Conservation (phyloP, 1,284 basidiomycete genomes). For the Leccinum subspadiceum region DNA sequence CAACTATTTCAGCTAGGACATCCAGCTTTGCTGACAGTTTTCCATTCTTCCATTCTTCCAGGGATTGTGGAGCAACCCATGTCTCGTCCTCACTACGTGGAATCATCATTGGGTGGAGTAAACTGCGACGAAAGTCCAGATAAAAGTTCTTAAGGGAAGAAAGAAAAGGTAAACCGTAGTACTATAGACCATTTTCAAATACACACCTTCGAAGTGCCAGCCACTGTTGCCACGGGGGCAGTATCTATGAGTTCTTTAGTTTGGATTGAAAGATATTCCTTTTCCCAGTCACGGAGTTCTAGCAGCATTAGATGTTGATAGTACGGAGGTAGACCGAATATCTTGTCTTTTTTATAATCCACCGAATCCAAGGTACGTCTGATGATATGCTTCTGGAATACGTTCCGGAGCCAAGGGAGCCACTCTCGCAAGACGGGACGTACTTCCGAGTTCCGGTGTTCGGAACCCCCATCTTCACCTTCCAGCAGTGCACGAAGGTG, state of each 20-base stretch:
- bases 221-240: not conserved
- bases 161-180: not conserved
- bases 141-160: constrained; percentile 4
- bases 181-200: not conserved
- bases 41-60: not conserved
- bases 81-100: not conserved
- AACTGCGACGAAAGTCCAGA: not conserved
- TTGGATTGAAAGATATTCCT: not conserved
- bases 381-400: not conserved
- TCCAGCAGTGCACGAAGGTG: not conserved
- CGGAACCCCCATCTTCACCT: not conserved
- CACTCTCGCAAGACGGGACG: not conserved
- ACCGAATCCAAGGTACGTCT: not conserved
- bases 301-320: not conserved
- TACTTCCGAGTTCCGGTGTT: not conserved
- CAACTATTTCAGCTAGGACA: not conserved
- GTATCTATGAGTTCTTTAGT: not conserved
- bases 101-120: constrained; percentile 1
- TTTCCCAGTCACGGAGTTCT: not conserved
- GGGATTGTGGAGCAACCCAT: not conserved
- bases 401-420: not conserved
- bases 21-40: not conserved
- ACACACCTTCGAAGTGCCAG: not conserved
- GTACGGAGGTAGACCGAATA: not conserved
- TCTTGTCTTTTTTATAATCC: not conserved